Base-by-base conservation (phyloP, 176 grass and related monocot species). In the Elymus sibiricus region DNA sequence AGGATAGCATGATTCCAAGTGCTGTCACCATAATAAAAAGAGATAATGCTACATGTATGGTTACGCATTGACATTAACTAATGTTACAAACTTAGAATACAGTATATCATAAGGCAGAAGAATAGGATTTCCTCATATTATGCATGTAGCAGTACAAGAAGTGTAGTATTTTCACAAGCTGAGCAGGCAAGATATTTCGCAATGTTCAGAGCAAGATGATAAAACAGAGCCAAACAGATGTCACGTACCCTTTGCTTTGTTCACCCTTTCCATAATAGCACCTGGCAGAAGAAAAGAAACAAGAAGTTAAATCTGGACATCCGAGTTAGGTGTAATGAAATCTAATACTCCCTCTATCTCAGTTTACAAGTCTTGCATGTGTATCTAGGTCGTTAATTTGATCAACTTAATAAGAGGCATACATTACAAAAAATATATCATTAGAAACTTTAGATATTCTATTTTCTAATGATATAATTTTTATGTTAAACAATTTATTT, bases 201-300 rank as follows among this genome's bases (percentile, higher is more conserved):
- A 58, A 12, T 65, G 4, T 12, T 42, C 24, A 74, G 1, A 56
- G 3, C 64, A 70, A 6, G 47, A 38, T 71, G 64, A 12, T 63
- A 69, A 26, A 21, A 87, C 42, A 88, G 63, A 55, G 37, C n/a
- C 6, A 69, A 47, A 74, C 29, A 76, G 60, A 38, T 31, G 26
- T 78, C 13, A 81, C 75, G n/a, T 90, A 98, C 95, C 95, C 94
- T 98, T 98, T 34, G 95, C 95, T 28, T 91, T 92, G 66, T 98
- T 98, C 32, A 89, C 80, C 67, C 90, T 86, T 42, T 98, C 93
- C 86, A 90, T 83, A 91, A 95, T 98, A 83, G 89, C 91, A 62
- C 71, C 88, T 90, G 79, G 9, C 46, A 85, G 35, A 14, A 87
- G 13, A 27, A 47, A 15, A 47, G 13, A 47, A 64, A 53, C 34